These are phyloP conservation scores for Picochlorum sp. DNA, from an alignment of 139 green algal species.

Conservation along the genomic window DNA sequence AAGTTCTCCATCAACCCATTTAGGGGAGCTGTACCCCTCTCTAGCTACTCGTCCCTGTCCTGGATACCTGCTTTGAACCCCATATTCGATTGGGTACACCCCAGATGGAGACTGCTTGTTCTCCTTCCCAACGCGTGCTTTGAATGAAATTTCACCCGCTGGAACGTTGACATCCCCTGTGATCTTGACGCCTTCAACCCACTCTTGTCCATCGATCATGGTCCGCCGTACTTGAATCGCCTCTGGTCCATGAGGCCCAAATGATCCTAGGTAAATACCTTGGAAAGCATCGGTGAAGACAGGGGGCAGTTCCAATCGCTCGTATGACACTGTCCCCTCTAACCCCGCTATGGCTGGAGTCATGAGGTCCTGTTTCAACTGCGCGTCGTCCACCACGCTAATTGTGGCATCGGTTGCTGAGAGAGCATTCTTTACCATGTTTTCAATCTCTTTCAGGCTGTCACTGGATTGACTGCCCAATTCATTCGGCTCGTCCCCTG, in stretches of 20 bases:
- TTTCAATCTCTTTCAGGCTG: neutral
- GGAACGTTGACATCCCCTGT: conserved; percentile 88
- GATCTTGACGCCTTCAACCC: conserved; percentile 69
- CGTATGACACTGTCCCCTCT: neutral
- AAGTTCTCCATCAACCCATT: conserved; percentile 90
- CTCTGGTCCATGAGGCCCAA: conserved; percentile 82
- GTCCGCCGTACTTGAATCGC: conserved; percentile 57
- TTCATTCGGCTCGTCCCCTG: neutral
- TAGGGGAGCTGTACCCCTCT: conserved; percentile 17
- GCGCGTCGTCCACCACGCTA: neutral
- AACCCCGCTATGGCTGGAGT: neutral
- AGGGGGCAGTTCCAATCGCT: conserved; percentile 8
- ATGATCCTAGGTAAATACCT: conserved; percentile 76
- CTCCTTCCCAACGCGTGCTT: conserved; percentile 43
- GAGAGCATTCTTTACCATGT: conserved; percentile 3
- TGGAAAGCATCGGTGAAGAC: conserved; percentile 46
- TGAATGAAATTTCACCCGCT: conserved; percentile 70
- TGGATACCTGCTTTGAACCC: conserved; percentile 62
- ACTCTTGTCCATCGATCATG: conserved; percentile 49
- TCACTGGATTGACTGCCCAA: no score
- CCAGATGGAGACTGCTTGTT: conserved; percentile 18
- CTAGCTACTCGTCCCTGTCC: conserved; percentile 75
- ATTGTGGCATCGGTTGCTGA: neutral
- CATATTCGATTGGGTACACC: conserved; percentile 79
- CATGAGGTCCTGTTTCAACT: no score